These are phyloP conservation scores for Aspergillus fischeri DNA, from an alignment of 2,329 filamentous ascomycete genomes.

Conservation along the genomic window DNA sequence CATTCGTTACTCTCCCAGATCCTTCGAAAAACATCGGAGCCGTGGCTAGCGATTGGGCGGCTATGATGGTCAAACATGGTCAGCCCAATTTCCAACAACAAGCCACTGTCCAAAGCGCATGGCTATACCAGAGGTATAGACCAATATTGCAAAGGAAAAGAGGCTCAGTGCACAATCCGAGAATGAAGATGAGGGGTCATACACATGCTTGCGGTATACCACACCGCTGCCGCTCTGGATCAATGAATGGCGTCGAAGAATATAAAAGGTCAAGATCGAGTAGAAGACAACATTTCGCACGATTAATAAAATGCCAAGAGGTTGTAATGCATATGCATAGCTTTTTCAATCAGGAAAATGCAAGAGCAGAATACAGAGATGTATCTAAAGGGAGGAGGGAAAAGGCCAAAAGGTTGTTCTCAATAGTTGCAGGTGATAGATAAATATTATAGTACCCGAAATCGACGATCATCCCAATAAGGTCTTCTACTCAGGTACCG, in stretches of 20 bases:
- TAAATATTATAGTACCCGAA: background rate
- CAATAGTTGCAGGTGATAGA: background rate
- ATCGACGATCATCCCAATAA: background rate
- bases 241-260: background rate
- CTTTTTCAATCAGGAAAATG: background rate
- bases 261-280: background rate
- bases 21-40: constrained; percentile 35
- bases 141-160: background rate
- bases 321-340: background rate
- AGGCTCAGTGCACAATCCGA: background rate
- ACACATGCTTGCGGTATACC: constrained; percentile 4
- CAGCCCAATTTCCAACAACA: background rate
- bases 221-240: background rate
- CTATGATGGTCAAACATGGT: constrained; percentile 3
- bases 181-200: constrained; percentile 1
- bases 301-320: background rate
- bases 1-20: constrained; percentile 28
- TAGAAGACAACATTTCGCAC: background rate
- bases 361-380: background rate
- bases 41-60: constrained; percentile 25
- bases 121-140: too few species aligned
- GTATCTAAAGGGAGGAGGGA: background rate
- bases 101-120: background rate
- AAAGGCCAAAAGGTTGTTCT: background rate
- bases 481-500: background rate